Evolutionary conservation across 2,329 filamentous ascomycete genomes (phyloP).

Genomic region (Diplodia mutila): DNA sequence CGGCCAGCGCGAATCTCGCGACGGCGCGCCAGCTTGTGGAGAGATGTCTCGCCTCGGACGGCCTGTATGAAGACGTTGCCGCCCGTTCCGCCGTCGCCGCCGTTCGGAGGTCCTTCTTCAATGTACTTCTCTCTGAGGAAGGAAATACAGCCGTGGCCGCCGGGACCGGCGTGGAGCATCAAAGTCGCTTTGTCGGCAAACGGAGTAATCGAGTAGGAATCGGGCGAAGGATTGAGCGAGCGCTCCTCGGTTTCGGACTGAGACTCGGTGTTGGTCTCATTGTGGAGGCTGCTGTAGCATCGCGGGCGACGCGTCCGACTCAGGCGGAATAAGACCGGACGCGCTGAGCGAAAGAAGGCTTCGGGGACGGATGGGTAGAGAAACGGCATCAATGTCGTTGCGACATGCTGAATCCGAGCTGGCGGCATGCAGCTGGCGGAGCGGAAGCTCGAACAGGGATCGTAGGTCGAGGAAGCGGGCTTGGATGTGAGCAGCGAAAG

Average conservation of each 20-base stretch:
- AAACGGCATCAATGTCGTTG: slow-evolving; percentile 47
- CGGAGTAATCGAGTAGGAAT: slow-evolving; percentile 79
- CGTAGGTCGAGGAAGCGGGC: background rate
- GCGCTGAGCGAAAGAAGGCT: slow-evolving; percentile 27
- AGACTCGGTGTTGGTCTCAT: slow-evolving; percentile 13
- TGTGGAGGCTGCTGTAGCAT: slow-evolving; percentile 36
- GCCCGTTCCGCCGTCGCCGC: slow-evolving; percentile 89
- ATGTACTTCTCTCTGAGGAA: slow-evolving; percentile 92
- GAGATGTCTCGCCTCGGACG: slow-evolving; percentile 83
- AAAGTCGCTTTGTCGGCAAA: slow-evolving; percentile 87
- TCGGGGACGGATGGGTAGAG: slow-evolving; percentile 49
- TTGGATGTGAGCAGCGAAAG: background rate
- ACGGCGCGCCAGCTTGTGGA: slow-evolving; percentile 85
- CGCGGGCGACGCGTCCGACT: slow-evolving; percentile 32
- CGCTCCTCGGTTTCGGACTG: slow-evolving; percentile 44
- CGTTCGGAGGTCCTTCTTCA: slow-evolving; percentile 86
- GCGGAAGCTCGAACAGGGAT: background rate
- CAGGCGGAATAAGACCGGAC: slow-evolving; percentile 27
- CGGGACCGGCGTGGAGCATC: slow-evolving; percentile 75
- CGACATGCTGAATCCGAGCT: slow-evolving; percentile 20
- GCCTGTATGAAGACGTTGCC: slow-evolving; percentile 95
- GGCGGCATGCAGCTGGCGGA: slow-evolving; percentile 24
- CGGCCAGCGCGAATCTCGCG: slow-evolving; percentile 74
- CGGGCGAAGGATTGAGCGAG: slow-evolving; percentile 74
- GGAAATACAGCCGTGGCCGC: slow-evolving; percentile 91